Conservation (phyloP, 371 early-diverging fungal genomes). For the Phascolomyces articulosus region DNA sequence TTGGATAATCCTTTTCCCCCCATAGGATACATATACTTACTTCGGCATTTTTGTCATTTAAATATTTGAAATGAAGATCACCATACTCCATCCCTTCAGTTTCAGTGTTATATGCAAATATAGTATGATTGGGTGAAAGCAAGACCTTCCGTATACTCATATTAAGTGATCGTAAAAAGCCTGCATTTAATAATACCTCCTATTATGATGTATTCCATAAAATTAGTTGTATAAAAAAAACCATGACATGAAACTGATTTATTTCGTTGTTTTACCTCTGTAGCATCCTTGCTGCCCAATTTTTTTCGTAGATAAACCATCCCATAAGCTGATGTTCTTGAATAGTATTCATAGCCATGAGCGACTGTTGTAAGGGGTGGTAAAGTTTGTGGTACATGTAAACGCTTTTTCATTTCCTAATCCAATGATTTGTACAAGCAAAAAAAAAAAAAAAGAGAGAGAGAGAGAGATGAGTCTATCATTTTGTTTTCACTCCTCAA, state of each 20-base stretch:
- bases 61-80: constrained; percentile 61
- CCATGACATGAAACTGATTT: too few relatives aligned
- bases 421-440: neutral
- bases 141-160: constrained; percentile 62
- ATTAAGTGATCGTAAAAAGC: constrained; percentile 54
- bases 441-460: too few relatives aligned
- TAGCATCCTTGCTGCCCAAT: constrained; percentile 23
- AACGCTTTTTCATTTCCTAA: constrained; percentile 60
- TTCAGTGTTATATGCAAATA: constrained; percentile 65
- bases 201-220: constrained; percentile 6
- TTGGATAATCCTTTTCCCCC: too few relatives aligned
- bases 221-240: neutral
- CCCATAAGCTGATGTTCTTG: constrained; percentile 58
- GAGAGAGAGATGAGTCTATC: too few relatives aligned
- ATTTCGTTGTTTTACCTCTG: neutral
- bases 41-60: constrained; percentile 21
- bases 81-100: constrained; percentile 69
- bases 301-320: constrained; percentile 61
- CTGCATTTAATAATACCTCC: constrained; percentile 64
- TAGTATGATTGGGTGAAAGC: constrained; percentile 60
- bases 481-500: neutral
- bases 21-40: too few relatives aligned
- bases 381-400: constrained; percentile 43
- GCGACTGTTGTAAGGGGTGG: constrained; percentile 58
- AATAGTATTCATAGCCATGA: constrained; percentile 67